Base-by-base conservation (phyloP, 371 early-diverging fungal genomes). In the Coemansia sp. region DNA sequence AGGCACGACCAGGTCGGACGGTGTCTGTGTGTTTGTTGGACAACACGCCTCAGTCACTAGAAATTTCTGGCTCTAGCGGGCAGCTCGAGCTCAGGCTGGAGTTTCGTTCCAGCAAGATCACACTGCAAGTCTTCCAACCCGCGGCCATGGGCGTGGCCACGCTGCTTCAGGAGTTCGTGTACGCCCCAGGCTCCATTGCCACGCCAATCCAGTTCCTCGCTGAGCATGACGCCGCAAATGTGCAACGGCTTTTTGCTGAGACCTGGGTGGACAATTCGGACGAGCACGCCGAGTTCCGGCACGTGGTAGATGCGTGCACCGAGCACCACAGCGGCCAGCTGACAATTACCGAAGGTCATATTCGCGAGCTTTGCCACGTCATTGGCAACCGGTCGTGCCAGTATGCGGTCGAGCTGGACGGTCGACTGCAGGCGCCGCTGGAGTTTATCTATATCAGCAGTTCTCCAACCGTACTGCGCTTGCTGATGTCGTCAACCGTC, bases 371-470 rank as follows among this genome's bases (percentile, higher is more conserved):
- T 81, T 87, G 89, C 68, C 87, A 89, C 58, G 84, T 88, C 63
- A 88, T 97, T 35, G 91, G 91, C 57, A 95, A 95, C 79, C 86
- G 86, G 61, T 89, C 92, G 20, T 92, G 90, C 69, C 81, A 88
- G 9, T 57, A 10, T 39, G 8, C 4, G 92, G 92, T 68, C 31
- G 20, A 10, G n/a, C 8, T 5, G 8, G 36, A 36, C 36, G 53
- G 38, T 4, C 14, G n/a, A 0, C 0, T 35, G 35, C 20, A 52
- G 4, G 93, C 94, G 35, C 97, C 97, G 43, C 89, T 95, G 88
- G 96, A 95, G 81, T 95, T 93, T 78, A 11, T 62, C 4, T 10
- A 30, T 7, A 11, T 51, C 2, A 26, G 26, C 26, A 26, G 26
- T 26, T 41, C 35, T 5, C n/a, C 45, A 0, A 41, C 14, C 1